Evolutionary conservation across 495 filamentous ascomycete species (phyloP).

Genomic region (Talaromyces liani): DNA sequence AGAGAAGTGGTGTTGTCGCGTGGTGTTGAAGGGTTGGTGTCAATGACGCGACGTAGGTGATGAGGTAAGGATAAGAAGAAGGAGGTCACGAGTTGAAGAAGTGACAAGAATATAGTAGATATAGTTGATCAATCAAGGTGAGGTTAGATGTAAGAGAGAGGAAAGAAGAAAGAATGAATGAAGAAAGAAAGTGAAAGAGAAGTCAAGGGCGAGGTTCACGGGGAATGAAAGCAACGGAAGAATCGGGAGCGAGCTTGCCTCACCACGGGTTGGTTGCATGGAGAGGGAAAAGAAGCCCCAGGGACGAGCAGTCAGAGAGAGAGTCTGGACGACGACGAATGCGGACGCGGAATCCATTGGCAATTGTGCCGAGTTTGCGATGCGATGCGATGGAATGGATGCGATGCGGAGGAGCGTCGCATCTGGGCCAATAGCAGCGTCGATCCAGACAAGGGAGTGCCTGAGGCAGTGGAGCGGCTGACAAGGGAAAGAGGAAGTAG

Average conservation of each 20-base stretch:
- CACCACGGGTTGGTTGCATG: not conserved
- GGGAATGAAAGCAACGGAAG: not conserved
- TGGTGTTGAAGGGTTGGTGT: not conserved
- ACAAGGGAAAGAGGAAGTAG: not conserved
- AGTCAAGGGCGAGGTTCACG: not conserved
- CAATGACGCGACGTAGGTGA: not conserved
- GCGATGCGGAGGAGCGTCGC: not conserved
- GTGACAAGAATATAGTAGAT: constrained; percentile 8
- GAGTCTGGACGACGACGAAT: not conserved
- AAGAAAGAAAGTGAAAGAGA: constrained; percentile 7
- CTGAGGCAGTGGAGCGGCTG: constrained; percentile 8
- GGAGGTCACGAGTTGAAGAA: not conserved
- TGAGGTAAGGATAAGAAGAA: not conserved
- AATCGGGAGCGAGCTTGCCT: not conserved
- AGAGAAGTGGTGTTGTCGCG: not conserved
- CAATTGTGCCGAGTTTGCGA: not conserved
- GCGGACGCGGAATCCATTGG: not conserved
- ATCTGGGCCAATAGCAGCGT: not conserved
- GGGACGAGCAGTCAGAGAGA: not conserved
- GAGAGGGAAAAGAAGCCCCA: not conserved
- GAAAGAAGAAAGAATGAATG: constrained; percentile 12
- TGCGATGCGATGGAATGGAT: constrained; percentile 6
- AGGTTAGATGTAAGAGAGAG: constrained; percentile 8
- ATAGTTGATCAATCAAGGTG: constrained; percentile 9
- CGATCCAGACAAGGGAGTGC: constrained; percentile 6